Percentiles rank a stretch among this genome's conserved stretches.
These are phyloP conservation scores for Rosa rugosa DNA, from an alignment of 306 rosid species.

Conservation along the genomic window DNA sequence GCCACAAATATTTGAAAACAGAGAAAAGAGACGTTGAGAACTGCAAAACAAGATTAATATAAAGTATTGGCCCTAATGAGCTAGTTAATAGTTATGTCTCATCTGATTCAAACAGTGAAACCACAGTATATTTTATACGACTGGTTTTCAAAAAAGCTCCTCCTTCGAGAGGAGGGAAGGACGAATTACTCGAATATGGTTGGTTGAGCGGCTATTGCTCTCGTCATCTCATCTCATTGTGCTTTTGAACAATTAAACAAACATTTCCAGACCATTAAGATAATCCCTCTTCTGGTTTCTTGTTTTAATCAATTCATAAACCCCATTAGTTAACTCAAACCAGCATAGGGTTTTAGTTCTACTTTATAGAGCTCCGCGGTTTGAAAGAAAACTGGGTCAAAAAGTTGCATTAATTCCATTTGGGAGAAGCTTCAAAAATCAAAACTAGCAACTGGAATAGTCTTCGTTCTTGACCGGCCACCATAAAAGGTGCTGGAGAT, in stretches of 20 bases:
- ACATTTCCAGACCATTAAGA: conserved; percentile 16
- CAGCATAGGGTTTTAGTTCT: conserved; percentile 11
- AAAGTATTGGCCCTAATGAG: background rate
- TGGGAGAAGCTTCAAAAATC: background rate
- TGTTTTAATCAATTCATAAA: conserved; percentile 20
- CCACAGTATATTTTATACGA: conserved; percentile 9
- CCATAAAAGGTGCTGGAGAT: background rate
- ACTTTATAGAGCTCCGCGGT: conserved; percentile 16
- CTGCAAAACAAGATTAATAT: background rate
- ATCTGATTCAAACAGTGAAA: conserved; percentile 21
- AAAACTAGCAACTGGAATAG: background rate
- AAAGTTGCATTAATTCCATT: conserved; percentile 31
- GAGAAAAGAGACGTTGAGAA: conserved; percentile 1
- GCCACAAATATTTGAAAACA: background rate
- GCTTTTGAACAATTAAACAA: conserved; percentile 5
- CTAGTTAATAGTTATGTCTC: conserved; percentile 13
- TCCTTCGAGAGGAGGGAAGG: conserved; percentile 32
- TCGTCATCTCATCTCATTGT: conserved; percentile 43
- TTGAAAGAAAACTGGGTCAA: conserved; percentile 20
- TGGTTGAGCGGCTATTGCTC: conserved; percentile 39
- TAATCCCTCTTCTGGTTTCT: conserved; percentile 2
- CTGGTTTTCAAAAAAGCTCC: conserved; percentile 27
- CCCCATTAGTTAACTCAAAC: conserved; percentile 24
- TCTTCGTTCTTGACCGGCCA: background rate
- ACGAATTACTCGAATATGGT: conserved; percentile 14